Evolutionary conservation across 768 basidiomycete species (phyloP), one percentile per base, ranked within the genome.

Genomic region (Auricularia auricula-judae): DNA sequence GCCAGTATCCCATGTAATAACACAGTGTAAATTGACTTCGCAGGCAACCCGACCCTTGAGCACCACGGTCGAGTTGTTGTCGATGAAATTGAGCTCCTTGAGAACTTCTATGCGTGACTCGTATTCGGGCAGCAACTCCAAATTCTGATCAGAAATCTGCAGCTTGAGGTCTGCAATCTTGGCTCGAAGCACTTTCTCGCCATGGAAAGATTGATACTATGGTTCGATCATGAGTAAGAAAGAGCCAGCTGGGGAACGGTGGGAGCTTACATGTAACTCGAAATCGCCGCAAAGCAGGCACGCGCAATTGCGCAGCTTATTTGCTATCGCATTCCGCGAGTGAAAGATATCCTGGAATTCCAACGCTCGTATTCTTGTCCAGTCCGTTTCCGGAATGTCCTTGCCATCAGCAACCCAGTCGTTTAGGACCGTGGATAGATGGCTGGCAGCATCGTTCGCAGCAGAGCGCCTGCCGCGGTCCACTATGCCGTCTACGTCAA

Each of bases 11-110:
- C 39, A 29, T 29, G 29, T 29, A 3, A 56, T 12, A 12, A 56
- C 11, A 10, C 54, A 2, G 23, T 18, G n/a, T 10, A 56, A 18
- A 43, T 64, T 62, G 65, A 94, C 95, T 81, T 99, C 97, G 78
- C 97, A 99, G 36, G 97, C 97, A 16, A 99, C 97, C 61, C 97
- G 85, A 18, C 97, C 97, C 73, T 99, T 99, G 61, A 99, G 81
- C 36, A 92, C 82, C 2, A 99, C 94, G 0, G 96, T 99, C 36
- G 92, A 89, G 69, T 98, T 93, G 65, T 95, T 91, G 72, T 98
- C 89, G 70, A 99, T 91, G 73, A 98, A 97, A 67, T 90, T 86
- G 29, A 99, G 81, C 56, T 91, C 90, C 70, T 93, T 87, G 53
- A 99, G 80, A 3, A 98, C 96, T 47, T 84, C 86, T 39, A 98